A percentile compares a stretch with the other conserved stretches of the same genome.
Evolutionary conservation across 2,329 filamentous ascomycete genomes (phyloP).

Genomic region (Alternaria sp.): DNA sequence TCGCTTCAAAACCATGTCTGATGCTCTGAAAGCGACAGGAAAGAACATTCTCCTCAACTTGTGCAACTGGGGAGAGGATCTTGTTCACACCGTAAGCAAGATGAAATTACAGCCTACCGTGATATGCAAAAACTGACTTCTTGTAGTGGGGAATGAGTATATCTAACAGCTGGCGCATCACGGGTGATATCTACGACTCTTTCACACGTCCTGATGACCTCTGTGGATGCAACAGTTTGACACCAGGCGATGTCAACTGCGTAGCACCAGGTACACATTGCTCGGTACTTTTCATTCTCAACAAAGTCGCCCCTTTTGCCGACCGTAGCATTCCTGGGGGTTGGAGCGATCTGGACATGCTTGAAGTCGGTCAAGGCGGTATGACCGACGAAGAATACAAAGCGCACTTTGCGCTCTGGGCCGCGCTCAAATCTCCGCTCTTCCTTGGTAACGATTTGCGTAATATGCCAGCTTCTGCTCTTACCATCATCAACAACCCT

Average conservation of each 20-base stretch:
- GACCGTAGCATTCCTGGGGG: slow-evolving; percentile 40
- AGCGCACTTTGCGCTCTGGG: slow-evolving; percentile 54
- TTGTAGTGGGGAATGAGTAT: slow-evolving; percentile 45
- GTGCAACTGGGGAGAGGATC: slow-evolving; percentile 50
- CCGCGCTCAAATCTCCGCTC: slow-evolving; percentile 54
- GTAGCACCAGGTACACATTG: slow-evolving; percentile 40
- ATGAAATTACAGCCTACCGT: neutral
- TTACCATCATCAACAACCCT: slow-evolving; percentile 53
- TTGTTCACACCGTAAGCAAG: slow-evolving; percentile 36
- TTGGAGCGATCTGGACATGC: slow-evolving; percentile 45
- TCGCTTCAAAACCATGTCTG: slow-evolving; percentile 40
- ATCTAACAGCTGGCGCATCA: slow-evolving; percentile 48
- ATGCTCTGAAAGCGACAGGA: slow-evolving; percentile 35
- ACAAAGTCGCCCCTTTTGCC: slow-evolving; percentile 40
- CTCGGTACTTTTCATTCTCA: slow-evolving; percentile 41
- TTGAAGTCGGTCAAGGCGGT: slow-evolving; percentile 42
- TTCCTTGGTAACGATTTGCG: slow-evolving; percentile 56
- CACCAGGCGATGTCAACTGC: slow-evolving; percentile 36
- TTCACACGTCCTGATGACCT: slow-evolving; percentile 41
- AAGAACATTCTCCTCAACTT: slow-evolving; percentile 39
- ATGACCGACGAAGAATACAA: slow-evolving; percentile 47
- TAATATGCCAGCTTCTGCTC: slow-evolving; percentile 50
- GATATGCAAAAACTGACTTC: slow-evolving; percentile 5
- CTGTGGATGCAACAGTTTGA: slow-evolving; percentile 37
- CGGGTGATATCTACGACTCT: slow-evolving; percentile 43